A percentile compares a stretch with the other conserved stretches of the same genome.
These are phyloP conservation scores for Entomortierella parvispora DNA, from an alignment of 192 early-diverging fungal species.

Conservation along the genomic window DNA sequence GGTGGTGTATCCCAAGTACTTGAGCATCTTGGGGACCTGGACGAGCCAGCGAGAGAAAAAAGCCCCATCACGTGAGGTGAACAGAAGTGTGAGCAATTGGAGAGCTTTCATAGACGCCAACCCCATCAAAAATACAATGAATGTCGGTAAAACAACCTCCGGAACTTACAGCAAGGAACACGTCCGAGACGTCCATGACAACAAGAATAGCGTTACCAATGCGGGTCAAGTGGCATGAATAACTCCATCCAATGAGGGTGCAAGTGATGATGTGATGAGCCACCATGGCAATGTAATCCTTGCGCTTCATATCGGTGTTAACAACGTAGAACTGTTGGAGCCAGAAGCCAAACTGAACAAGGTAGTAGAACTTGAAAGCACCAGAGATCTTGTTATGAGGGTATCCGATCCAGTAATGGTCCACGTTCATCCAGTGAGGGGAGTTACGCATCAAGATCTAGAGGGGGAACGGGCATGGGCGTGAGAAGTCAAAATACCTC, in stretches of 20 bases:
- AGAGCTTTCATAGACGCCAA: too few relatives aligned
- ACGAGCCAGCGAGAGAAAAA: background rate
- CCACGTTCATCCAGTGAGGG: conserved; percentile 78
- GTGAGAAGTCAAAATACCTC: conserved; percentile 1
- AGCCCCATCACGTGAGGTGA: background rate
- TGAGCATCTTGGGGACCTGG: conserved; percentile 81
- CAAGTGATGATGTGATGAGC: conserved; percentile 84
- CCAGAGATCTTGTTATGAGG: conserved; percentile 68
- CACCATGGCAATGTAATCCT: conserved; percentile 77
- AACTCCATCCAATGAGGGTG: conserved; percentile 69
- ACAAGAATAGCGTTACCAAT: conserved; percentile 84
- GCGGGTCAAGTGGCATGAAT: conserved; percentile 75
- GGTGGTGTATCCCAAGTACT: conserved; percentile 69
- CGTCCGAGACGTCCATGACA: conserved; percentile 83
- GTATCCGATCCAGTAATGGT: conserved; percentile 75
- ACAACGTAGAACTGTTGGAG: conserved; percentile 82
- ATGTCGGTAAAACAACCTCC: background rate
- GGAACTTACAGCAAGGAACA: conserved; percentile 72
- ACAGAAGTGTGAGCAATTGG: background rate
- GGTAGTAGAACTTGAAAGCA: conserved; percentile 76
- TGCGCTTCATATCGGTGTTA: conserved; percentile 77
- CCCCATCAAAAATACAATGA: conserved; percentile 3
- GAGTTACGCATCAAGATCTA: conserved; percentile 73
- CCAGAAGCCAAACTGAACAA: conserved; percentile 82
- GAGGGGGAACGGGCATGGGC: background rate